Percentiles rank a stretch among this genome's conserved stretches.
These are phyloP conservation scores for Calonectria leucothoes DNA, from an alignment of 2,329 filamentous ascomycete species.

Conservation along the genomic window DNA sequence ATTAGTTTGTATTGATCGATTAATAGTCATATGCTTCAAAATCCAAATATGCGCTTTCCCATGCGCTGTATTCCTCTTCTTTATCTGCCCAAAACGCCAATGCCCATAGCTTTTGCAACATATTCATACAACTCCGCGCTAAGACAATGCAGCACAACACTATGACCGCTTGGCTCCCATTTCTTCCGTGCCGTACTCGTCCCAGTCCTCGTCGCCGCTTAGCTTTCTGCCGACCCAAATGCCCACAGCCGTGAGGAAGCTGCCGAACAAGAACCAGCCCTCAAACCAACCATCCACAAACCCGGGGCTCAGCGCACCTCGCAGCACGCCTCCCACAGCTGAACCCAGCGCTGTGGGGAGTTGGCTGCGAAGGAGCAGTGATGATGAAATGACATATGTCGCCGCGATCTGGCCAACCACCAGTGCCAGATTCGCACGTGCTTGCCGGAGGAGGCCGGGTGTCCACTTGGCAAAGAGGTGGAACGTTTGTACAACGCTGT, in stretches of 20 bases:
- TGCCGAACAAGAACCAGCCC: slow-evolving; percentile 82
- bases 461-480: slow-evolving; percentile 82
- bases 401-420: slow-evolving; percentile 84
- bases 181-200: slow-evolving; percentile 73
- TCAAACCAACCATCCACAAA: slow-evolving; percentile 85
- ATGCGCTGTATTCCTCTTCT: neutral
- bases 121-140: slow-evolving; percentile 11
- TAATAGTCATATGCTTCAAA: neutral
- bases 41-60: slow-evolving; percentile 3
- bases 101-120: neutral
- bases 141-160: neutral
- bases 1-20: slow-evolving; percentile 13
- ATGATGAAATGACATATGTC: slow-evolving; percentile 86
- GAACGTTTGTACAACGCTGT: slow-evolving; percentile 86
- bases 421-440: slow-evolving; percentile 82
- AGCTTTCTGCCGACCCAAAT: slow-evolving; percentile 79
- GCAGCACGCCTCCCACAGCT: slow-evolving; percentile 81
- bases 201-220: slow-evolving; percentile 67
- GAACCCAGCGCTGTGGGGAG: slow-evolving; percentile 81
- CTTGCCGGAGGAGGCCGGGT: slow-evolving; percentile 77
- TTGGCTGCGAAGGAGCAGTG: slow-evolving; percentile 81
- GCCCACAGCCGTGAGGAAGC: slow-evolving; percentile 73
- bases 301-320: slow-evolving; percentile 74
- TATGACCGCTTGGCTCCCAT: slow-evolving; percentile 75
- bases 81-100: slow-evolving; percentile 10